Base-by-base conservation (phyloP, 2,329 filamentous ascomycete genomes). In the Colletotrichum paranaense region DNA sequence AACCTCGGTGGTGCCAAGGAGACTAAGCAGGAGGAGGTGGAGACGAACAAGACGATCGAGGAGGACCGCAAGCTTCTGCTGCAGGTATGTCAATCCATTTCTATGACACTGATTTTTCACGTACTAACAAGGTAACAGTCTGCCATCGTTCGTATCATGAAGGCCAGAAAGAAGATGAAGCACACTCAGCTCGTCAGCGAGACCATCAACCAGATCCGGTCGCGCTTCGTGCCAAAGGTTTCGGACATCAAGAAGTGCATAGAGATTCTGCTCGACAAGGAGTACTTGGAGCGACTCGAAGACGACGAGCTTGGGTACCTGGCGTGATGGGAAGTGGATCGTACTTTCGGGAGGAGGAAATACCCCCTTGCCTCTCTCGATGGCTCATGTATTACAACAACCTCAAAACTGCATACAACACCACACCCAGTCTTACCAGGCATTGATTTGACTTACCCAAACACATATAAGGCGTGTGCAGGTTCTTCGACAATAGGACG, bases 191-290 rank as follows among this genome's bases (percentile, higher is more conserved):
- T 99, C 14, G 95, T 99, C 67, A 93, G 94, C 80, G 97, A 99
- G 85, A 97, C 95, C 28, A 98, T 99, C 82, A 93, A 92, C 80
- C 97, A 98, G 84, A 98, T 99, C 82, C 94, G 94, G 82, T 92
- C 92, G 55, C 94, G 97, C 53, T 99, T 99, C 84, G 92, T 95
- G 71, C 97, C 97, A 53, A 97, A 97, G 85, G 90, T 99, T 35
- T 88, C 91, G 19, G 97, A 99, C 78, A 99, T 99, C 90, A 99
- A 99, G 88, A 99, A 98, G 87, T 98, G 97, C 84, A 98, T 99
- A 82, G 97, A 99, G 84, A 98, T 98, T 76, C 89, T 99, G 53
- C 92, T 99, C 76, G 97, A 99, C 88, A 99, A 99, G 88, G 97
- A 99, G 83, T 99, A 99, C 80, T 90, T 99, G 62, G 97, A 99